A percentile compares a stretch with the other conserved stretches of the same genome.
Conservation (phyloP, 371 early-diverging fungal genomes). For the Paraphysoderma sedebokerense region DNA sequence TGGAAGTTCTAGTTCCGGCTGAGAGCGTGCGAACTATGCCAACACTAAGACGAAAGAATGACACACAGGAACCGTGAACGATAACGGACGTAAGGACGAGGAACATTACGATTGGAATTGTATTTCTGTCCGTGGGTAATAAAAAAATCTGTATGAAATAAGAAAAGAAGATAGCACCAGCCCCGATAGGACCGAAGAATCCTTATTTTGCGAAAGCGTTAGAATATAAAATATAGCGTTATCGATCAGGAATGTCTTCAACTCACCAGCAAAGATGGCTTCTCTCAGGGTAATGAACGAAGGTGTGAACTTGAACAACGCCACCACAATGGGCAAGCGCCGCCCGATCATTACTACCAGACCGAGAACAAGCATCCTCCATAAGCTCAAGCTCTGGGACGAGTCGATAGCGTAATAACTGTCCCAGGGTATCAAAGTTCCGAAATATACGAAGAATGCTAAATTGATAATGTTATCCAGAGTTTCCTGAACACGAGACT, state of each 20-base stretch:
- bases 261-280: conserved; percentile 84
- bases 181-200: conserved; percentile 21
- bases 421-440: conserved; percentile 52
- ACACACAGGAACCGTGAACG: conserved; percentile 65
- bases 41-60: conserved; percentile 38
- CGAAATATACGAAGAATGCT: conserved; percentile 84
- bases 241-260: too few relatives aligned
- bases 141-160: not conserved
- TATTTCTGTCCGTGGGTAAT: not conserved
- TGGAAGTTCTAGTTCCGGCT: too few relatives aligned
- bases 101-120: conserved; percentile 48
- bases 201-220: too few relatives aligned
- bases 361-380: conserved; percentile 49
- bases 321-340: conserved; percentile 57
- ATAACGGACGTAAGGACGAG: conserved; percentile 56
- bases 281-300: conserved; percentile 56
- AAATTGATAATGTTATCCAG: conserved; percentile 78
- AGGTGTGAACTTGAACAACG: conserved; percentile 44
- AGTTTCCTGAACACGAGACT: conserved; percentile 76
- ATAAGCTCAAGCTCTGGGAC: conserved; percentile 29
- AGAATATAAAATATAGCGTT: too few relatives aligned
- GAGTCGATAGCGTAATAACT: conserved; percentile 40
- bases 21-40: conserved; percentile 1
- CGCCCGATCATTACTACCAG: conserved; percentile 67
- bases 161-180: conserved; percentile 37